Evolutionary conservation across 2,329 filamentous ascomycete species (phyloP), one percentile per base, ranked within the genome.

Genomic region (Paecilomyces niveus): DNA sequence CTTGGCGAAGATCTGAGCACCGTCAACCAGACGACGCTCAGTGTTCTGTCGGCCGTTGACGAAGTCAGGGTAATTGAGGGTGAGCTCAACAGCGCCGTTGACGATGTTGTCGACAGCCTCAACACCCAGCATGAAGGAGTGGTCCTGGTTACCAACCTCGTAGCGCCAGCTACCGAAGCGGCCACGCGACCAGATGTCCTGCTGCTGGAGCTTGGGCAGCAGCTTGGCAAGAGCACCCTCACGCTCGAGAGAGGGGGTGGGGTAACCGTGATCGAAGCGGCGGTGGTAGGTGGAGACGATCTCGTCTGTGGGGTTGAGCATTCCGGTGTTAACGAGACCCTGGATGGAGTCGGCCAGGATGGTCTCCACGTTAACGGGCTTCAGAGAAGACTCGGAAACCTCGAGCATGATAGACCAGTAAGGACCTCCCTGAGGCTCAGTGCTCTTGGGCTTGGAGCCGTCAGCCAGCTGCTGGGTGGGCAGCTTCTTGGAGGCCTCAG

Each of bases 331-430:
- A 83, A 99, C 84, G 55, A 97, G 88, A 71, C 94, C 94, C 80
- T 96, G 89, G 74, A 99, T 97, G 70, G 86, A 94, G 72, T 99
- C 92, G 76, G 84, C 85, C 69, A 99, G 83, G 63, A 99, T 79
- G 75, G 88, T 96, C 68, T 86, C 85, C 68, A 89, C 81, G 76
- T 97, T 87, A 32, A 97, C 92, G 45, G 92, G 90, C 85, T 99
- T 99, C 88, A 96, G 86, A 71, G 85, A 85, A 32, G 93, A 97
- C 79, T 99, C 90, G 32, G 94, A 97, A 61, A 99, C 89, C 79
- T 99, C 94, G 68, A 99, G 81, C 94, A 99, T 99, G 82, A 99
- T 95, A 64, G 93, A 97, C 94, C 94, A 99, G 86, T 99, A 99
- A 50, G 94, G 94, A 33, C 94, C 94, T 70, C 89, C 85, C 81